Conservation (phyloP, 208 protist genomes). For the Kentomonas sorsogonicus region DNA sequence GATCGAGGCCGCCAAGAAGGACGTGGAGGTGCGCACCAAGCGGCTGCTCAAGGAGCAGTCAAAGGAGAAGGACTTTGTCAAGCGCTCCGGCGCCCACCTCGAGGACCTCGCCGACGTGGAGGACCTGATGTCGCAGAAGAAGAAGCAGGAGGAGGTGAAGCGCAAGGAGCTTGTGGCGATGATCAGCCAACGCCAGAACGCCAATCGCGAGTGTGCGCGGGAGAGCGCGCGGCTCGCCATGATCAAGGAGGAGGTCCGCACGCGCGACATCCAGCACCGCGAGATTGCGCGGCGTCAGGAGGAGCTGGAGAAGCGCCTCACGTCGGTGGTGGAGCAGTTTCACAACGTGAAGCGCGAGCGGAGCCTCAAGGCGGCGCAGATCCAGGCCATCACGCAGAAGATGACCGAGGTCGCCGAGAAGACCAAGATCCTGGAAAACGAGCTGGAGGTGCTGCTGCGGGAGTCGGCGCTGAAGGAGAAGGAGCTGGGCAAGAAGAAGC, state of each 20-base stretch:
- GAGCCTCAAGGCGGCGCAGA: constrained; percentile 89
- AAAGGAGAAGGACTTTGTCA: constrained; percentile 70
- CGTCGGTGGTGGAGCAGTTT: constrained; percentile 74
- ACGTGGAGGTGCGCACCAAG: constrained; percentile 76
- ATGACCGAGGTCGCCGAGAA: constrained; percentile 94
- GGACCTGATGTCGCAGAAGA: constrained; percentile 52
- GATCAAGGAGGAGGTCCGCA: constrained; percentile 85
- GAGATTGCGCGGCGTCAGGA: constrained; percentile 41
- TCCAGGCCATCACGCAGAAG: constrained; percentile 89
- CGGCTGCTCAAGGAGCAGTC: constrained; percentile 83
- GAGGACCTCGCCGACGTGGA: constrained; percentile 69
- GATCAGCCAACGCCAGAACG: constrained; percentile 67
- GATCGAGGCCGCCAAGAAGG: constrained; percentile 49
- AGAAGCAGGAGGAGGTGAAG: constrained; percentile 69
- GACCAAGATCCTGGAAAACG: constrained; percentile 94
- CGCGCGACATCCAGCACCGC: constrained; percentile 53
- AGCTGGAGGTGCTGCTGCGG: constrained; percentile 85
- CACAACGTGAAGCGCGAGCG: constrained; percentile 91
- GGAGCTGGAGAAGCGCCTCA: constrained; percentile 72
- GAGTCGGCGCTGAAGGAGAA: constrained; percentile 88
- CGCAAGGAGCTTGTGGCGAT: constrained; percentile 63
- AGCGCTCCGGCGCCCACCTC: constrained; percentile 38
- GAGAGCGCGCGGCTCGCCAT: constrained; percentile 65
- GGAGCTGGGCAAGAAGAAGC: constrained; percentile 71
- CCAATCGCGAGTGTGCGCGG: constrained; percentile 82